These are phyloP conservation scores for Dendrobium officinale DNA, from an alignment of 106 monocot species.

Conservation along the genomic window DNA sequence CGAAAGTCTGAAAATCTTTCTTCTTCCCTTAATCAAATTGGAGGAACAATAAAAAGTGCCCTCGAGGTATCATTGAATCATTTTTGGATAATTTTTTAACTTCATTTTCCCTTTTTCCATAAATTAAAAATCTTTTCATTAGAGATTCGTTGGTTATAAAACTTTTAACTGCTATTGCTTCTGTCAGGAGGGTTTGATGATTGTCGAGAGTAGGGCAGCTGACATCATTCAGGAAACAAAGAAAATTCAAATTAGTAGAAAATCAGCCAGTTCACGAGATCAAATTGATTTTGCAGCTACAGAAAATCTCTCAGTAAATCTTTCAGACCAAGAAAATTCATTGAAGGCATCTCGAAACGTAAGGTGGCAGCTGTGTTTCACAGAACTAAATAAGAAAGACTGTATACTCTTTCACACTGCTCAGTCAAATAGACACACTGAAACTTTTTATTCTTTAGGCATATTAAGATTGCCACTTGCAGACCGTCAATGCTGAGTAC, in stretches of 20 bases:
- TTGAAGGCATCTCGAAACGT: slow-evolving; percentile 85
- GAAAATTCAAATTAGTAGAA: slow-evolving; percentile 76
- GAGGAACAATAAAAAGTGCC: slow-evolving; percentile 62
- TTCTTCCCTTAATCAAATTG: slow-evolving; percentile 65
- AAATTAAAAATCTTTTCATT: neutral
- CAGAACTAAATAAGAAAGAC: neutral
- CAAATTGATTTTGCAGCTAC: slow-evolving; percentile 12
- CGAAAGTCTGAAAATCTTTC: slow-evolving; percentile 44
- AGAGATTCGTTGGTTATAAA: neutral
- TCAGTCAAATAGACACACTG: no score
- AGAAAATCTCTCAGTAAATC: slow-evolving; percentile 12
- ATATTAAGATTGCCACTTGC: no score
- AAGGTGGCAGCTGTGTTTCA: slow-evolving; percentile 54
- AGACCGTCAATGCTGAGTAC: no score
- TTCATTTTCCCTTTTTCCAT: neutral
- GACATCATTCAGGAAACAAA: slow-evolving; percentile 58
- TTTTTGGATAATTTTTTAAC: neutral
- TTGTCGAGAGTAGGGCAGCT: slow-evolving; percentile 61
- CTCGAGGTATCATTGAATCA: slow-evolving; percentile 43
- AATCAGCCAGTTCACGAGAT: slow-evolving; percentile 27
- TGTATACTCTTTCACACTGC: neutral
- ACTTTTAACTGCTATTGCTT: neutral
- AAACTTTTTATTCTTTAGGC: neutral
- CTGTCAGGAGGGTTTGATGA: slow-evolving; percentile 67
- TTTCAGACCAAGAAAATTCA: slow-evolving; percentile 48